Evolutionary conservation across 2,329 filamentous ascomycete genomes (phyloP).

Genomic region (Fusarium sp.): DNA sequence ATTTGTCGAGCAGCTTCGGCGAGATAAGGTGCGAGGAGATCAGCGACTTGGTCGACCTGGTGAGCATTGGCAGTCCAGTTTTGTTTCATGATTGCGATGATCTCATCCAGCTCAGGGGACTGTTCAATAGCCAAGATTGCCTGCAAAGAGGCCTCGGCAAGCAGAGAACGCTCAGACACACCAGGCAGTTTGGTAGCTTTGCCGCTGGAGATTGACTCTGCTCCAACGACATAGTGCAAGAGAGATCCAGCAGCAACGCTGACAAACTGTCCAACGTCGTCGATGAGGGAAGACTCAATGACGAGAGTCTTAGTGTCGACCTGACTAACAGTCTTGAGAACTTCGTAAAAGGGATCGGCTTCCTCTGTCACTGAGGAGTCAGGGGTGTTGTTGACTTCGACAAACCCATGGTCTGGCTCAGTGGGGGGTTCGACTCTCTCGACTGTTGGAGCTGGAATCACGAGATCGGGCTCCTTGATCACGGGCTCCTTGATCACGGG

Average conservation of each 20-base stretch:
- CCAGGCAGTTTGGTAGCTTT: not conserved
- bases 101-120: conserved; percentile 34
- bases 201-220: not conserved
- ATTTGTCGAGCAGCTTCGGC: conserved; percentile 19
- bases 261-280: not conserved
- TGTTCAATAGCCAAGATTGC: conserved; percentile 33
- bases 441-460: not conserved
- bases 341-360: not conserved
- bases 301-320: not conserved
- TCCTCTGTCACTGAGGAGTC: not conserved
- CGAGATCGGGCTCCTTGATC: not conserved
- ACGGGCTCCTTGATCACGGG: not conserved
- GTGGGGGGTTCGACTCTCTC: not conserved
- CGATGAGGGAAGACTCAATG: not conserved
- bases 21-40: conserved; percentile 25
- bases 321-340: not conserved
- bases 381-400: not conserved
- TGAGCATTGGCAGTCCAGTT: conserved; percentile 32
- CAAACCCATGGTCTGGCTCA: not conserved
- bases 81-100: conserved; percentile 31
- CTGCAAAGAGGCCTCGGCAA: conserved; percentile 29
- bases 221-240: not conserved
- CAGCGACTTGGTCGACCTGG: conserved; percentile 16
- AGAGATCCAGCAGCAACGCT: not conserved
- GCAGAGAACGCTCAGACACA: not conserved